phyloP scores from a whole-genome alignment of 306 rosid genomes.

The Prunus salicina region DNA sequence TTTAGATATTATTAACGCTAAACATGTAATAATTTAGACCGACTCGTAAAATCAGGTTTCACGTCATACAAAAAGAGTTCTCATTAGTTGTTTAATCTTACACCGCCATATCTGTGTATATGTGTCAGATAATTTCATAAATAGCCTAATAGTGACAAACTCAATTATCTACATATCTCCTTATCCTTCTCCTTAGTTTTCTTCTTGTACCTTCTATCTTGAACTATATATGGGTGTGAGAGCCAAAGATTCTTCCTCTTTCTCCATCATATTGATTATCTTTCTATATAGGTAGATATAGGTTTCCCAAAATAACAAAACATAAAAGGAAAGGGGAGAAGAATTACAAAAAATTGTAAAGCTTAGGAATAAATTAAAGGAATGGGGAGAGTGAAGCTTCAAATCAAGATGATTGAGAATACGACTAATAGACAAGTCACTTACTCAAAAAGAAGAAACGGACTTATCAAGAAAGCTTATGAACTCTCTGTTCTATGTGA shows the following conservation, averaged over 20 bases:
- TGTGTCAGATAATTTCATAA: not conserved
- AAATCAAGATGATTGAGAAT: slow-evolving; percentile 64
- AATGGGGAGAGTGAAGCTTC: slow-evolving; percentile 74
- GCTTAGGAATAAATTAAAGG: not conserved
- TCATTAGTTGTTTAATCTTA: not conserved
- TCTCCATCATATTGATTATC: not conserved
- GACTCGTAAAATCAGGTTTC: not conserved
- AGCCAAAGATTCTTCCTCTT: not conserved
- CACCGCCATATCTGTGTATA: not conserved
- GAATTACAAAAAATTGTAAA: too few species aligned
- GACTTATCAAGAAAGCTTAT: slow-evolving; percentile 68
- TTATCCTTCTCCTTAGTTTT: not conserved
- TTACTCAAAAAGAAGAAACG: slow-evolving; percentile 72
- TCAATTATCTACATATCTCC: not conserved
- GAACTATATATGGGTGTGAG: not conserved
- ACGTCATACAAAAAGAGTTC: accelerated
- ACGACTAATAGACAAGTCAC: slow-evolving; percentile 68
- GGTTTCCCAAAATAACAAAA: not conserved
- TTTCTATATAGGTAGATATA: not conserved
- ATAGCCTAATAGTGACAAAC: not conserved
- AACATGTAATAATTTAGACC: too few species aligned
- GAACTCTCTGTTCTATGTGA: slow-evolving; percentile 79
- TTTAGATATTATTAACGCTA: too few species aligned
- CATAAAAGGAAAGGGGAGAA: not conserved
- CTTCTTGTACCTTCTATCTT: not conserved